Percentiles rank a stretch among this genome's conserved stretches.
Evolutionary conservation across 2,329 filamentous ascomycete genomes (phyloP).

Genomic region (Leptographium galeiforme): DNA sequence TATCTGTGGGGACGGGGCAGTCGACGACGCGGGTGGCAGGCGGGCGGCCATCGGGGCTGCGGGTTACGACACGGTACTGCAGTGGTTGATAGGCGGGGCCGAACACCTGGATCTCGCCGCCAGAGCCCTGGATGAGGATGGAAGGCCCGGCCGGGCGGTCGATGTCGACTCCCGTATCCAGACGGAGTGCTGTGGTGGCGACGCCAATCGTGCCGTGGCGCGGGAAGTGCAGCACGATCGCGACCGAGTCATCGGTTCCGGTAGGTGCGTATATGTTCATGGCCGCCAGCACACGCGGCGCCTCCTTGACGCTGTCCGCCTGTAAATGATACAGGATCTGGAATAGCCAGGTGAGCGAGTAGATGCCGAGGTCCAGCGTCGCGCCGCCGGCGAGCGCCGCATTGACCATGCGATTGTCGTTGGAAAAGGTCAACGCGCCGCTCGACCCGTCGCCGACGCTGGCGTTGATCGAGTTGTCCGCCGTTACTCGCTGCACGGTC

Average conservation of each 20-base stretch:
- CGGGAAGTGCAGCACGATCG: constrained; percentile 65
- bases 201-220: constrained; percentile 55
- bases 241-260: constrained; percentile 67
- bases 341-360: constrained; percentile 82
- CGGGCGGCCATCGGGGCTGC: constrained; percentile 25
- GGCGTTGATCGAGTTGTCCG: constrained; percentile 47
- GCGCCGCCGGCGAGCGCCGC: constrained; percentile 69
- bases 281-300: constrained; percentile 54
- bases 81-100: constrained; percentile 58
- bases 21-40: constrained; percentile 23
- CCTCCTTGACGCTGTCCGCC: constrained; percentile 44
- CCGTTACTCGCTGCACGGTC: constrained; percentile 45
- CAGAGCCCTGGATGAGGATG: constrained; percentile 67
- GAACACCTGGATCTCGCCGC: constrained; percentile 71
- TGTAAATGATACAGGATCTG: constrained; percentile 77
- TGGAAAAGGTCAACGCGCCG: constrained; percentile 40
- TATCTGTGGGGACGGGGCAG: constrained; percentile 38
- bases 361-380: constrained; percentile 75
- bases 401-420: constrained; percentile 68
- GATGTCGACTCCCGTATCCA: constrained; percentile 47
- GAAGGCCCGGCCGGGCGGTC: constrained; percentile 47
- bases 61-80: constrained; percentile 49
- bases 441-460: constrained; percentile 25
- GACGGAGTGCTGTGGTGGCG: constrained; percentile 51
- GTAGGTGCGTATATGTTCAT: constrained; percentile 58